Base-by-base conservation (phyloP, 495 filamentous ascomycete genomes). In the Amphirosellinia nigrospora region DNA sequence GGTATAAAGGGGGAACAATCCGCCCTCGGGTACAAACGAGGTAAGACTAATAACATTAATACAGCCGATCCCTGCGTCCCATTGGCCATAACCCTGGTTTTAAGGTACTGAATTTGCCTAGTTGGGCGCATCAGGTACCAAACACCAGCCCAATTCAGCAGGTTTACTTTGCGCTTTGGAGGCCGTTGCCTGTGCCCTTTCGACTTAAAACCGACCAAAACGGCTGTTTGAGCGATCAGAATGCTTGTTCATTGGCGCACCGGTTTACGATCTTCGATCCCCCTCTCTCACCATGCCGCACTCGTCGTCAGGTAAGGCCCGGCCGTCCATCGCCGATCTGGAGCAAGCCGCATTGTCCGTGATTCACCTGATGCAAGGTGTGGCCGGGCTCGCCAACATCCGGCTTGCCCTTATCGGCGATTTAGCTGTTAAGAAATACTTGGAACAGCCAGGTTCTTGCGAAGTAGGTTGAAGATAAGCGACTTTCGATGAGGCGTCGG, bases 51-150 rank as follows among this genome's bases (percentile, higher is more conserved):
- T 67, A 16, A 39, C 64, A 70, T 64, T 64, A 46, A 70, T 32
- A 56, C 32, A 39, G 60, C 48, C 28, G 48, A 56, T 53, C 50
- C 46, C 59, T 46, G 68, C 48, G 30, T 58, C 36, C 52, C 59
- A 70, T 70, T 70, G 68, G 68, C 15, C 60, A 58, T 58, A 26
- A 48, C 21, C 68, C 68, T 39, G 38, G 68, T 70, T 56, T 64
- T 34, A 46, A 16, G 34, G 48, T 62, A 50, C 50, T 50, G 60
- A 64, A 55, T 64, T 56, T 63, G 39, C 68, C 68, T 64, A 70
- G 68, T 70, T 64, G 46, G 68, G 68, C 50, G 7, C 60, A 50
- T 70, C 46, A 70, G 68, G 68, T 70, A 70, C 21, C 68, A 63
- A 70, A 63, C 60, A 23, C 58, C 60, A 23, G 45, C 66, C 66